Conservation (phyloP, 495 filamentous ascomycete genomes). For the Saxophila tyrrhenica region DNA sequence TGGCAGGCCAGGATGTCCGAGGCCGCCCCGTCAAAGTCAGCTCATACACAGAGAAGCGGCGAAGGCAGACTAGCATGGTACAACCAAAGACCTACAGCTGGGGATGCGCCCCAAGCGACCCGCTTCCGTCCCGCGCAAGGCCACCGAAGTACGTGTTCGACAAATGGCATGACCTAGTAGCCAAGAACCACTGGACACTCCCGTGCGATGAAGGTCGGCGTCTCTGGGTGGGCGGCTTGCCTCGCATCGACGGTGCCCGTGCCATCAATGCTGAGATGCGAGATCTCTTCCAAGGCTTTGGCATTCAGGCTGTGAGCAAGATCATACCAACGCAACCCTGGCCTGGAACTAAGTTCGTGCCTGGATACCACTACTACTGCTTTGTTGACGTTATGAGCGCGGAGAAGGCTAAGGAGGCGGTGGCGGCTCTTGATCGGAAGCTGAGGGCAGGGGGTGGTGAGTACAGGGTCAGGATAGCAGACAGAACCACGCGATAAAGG, state of each 20-base stretch:
- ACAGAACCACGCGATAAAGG: neutral
- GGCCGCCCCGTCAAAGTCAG: neutral
- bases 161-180: neutral
- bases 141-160: neutral
- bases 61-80: neutral
- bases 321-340: neutral
- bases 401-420: neutral
- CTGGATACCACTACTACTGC: neutral
- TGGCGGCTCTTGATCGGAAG: neutral
- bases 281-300: neutral
- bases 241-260: neutral
- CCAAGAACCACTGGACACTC: neutral
- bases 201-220: neutral
- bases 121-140: neutral
- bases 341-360: neutral
- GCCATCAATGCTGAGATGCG: neutral
- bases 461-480: neutral
- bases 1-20: neutral
- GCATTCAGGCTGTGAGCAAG: neutral
- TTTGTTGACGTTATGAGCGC: neutral
- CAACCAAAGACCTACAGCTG: neutral
- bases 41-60: neutral
- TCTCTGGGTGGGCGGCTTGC: neutral
- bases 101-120: neutral
- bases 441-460: neutral